These are phyloP conservation scores for Trebouxia sp. DNA, from an alignment of 139 green algal genomes.

Conservation along the genomic window DNA sequence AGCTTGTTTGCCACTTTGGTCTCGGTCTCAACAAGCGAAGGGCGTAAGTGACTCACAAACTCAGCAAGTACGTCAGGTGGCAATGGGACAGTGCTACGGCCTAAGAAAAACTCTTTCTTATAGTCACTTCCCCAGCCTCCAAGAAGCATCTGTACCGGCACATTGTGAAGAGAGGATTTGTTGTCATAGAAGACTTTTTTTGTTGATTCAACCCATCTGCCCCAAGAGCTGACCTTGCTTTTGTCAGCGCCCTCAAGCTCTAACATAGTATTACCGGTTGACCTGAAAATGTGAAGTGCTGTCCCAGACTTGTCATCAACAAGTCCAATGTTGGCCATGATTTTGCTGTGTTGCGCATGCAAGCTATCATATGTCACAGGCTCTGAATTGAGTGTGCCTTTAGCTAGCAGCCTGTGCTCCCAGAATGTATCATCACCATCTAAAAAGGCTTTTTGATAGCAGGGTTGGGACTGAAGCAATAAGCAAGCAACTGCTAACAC, in stretches of 20 bases:
- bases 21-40: slow-evolving; percentile 13
- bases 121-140: slow-evolving; percentile 23
- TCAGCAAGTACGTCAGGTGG: slow-evolving; percentile 18
- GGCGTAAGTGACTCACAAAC: slow-evolving; percentile 23
- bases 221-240: not conserved
- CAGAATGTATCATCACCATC: slow-evolving; percentile 20
- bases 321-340: slow-evolving; percentile 26
- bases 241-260: slow-evolving; percentile 17
- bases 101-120: slow-evolving; percentile 23
- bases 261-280: slow-evolving; percentile 26
- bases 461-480: slow-evolving; percentile 15
- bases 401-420: slow-evolving; percentile 27
- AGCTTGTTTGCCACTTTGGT: slow-evolving; percentile 23
- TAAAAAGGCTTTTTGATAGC: slow-evolving; percentile 21
- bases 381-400: slow-evolving; percentile 16
- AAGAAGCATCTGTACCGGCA: slow-evolving; percentile 19
- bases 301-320: slow-evolving; percentile 21
- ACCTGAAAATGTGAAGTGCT: slow-evolving; percentile 27
- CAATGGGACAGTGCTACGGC: slow-evolving; percentile 20
- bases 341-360: slow-evolving; percentile 24
- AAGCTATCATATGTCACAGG: slow-evolving; percentile 17
- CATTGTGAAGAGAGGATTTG: slow-evolving; percentile 21
- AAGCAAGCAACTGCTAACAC: slow-evolving; percentile 28
- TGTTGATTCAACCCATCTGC: slow-evolving; percentile 11
- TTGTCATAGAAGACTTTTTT: slow-evolving; percentile 10